Base-by-base conservation (phyloP, 1,284 basidiomycete species). In the Leccinum ponderosum region DNA sequence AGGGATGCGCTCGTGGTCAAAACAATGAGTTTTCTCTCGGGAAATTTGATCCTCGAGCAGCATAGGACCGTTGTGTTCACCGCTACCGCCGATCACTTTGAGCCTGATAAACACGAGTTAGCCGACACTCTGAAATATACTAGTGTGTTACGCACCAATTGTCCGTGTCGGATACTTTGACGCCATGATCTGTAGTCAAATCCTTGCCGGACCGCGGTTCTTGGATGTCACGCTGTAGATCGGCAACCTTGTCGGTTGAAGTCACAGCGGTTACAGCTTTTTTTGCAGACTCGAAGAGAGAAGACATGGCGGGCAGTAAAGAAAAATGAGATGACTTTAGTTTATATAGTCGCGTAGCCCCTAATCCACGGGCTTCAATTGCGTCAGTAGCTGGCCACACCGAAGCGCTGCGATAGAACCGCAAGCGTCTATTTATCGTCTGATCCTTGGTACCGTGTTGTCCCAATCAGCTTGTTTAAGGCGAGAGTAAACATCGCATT, bases 1-100 rank as follows among this genome's bases (percentile, higher is more conserved):
- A n/a, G 91, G 92, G 60, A 94, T 94, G 44, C 91, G 87, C 72
- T 94, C 92, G 68, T 93, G 91, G 72, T 92, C 90, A 68, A 93
- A 93, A 31, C 87, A 83, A 58, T 85, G 83, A 37, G 92, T 84
- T 75, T 92, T 90, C 76, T 90, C 87, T 65, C 87, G 81, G 1
- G 78, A 83, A 63, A 87, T 80, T 60, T 88, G 85, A 67, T 90
- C 88, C 68, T 90, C 89, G 14, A 90, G 80, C 2, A 90, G 76
- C 55, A 79, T 78, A 3, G 87, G 83, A 0, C 87, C 88, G 3
- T 77, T 70, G 53, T 68, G 63, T 22, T 73, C 64, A 20, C 80
- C 82, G 57, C 81, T 71, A 6, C 78, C 69, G 6, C 71, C 62
- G 51, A 74, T 69, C 11, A 79, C 81, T 69, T 81, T 84, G 37